Base-by-base conservation (phyloP, 345 rosid species). In the Euphorbia peplus region DNA sequence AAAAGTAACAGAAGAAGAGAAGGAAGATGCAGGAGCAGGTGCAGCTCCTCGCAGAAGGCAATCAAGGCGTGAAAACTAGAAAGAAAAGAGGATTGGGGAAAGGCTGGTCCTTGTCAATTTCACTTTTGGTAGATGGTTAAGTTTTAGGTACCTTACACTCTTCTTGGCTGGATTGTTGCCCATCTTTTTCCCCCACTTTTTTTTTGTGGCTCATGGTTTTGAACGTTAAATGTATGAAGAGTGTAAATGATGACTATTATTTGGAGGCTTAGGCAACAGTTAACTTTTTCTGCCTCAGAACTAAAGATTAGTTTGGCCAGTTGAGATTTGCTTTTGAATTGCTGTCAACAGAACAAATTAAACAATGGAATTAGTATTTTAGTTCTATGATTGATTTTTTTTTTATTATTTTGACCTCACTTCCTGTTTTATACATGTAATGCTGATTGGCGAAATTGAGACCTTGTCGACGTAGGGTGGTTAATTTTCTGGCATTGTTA, bases 41-140 rank as follows among this genome's bases (percentile, higher is more conserved):
- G 81, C 85, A 21, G 82, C 87, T 11, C 86, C 86, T n/a, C 78
- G 84, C 21, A 81, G 87, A 79, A 76, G 82, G 44, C 64, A 50
- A 61, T 29, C 79, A 15, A 84, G 92, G 61, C 96, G 90, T 44
- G 96, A 87, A 1, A 82, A 46, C 74, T 89, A 69, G 79, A 77
- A 29, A 29, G 46, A 24, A 8, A 6, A n/a, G 13, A n/a, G n/a
- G n/a, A n/a, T n/a, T 8, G 22, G 4, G 29, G 15, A 8, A 44
- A 29, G 39, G 62, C 52, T 13, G 30, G 71, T 21, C 29, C 26
- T 25, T 28, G 24, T 55, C 42, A 68, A 42, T 60, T 67, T 47
- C 72, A 70, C 73, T 66, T 75, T 73, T 73, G 74, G 73, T 63
- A 75, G 80, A 74, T 55, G 69, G 63, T 70, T 19, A 6, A 15